Conservation (phyloP, 2,329 filamentous ascomycete species). For the Pseudopithomyces chartarum region DNA sequence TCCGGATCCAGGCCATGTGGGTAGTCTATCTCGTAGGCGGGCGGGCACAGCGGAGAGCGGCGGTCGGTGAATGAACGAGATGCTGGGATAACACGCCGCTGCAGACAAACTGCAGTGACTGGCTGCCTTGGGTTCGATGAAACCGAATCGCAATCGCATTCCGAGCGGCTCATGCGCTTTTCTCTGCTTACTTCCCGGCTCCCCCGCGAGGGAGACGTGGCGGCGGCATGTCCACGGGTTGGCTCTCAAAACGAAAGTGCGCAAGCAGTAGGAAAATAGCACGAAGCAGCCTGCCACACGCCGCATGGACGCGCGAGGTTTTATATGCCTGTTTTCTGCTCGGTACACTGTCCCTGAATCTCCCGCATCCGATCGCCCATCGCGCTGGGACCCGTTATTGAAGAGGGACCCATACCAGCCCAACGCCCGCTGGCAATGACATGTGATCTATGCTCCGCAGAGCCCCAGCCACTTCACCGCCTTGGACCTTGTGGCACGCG, state of each 20-base stretch:
- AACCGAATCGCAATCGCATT: not conserved
- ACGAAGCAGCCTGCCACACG: not conserved
- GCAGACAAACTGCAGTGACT: no score
- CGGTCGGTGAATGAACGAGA: not conserved
- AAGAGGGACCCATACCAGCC: slow-evolving; percentile 1
- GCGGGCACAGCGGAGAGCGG: not conserved
- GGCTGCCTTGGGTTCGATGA: not conserved
- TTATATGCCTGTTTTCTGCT: not conserved
- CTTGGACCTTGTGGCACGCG: not conserved
- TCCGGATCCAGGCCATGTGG: not conserved
- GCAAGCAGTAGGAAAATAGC: not conserved
- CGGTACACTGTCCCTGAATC: slow-evolving; percentile 2
- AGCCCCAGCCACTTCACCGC: slow-evolving; percentile 6
- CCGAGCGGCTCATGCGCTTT: no score
- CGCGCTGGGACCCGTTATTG: slow-evolving; percentile 1
- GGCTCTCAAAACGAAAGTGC: not conserved
- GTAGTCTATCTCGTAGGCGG: not conserved
- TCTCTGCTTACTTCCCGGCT: no score
- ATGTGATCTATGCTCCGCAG: slow-evolving; percentile 3
- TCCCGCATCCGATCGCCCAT: slow-evolving; percentile 3
- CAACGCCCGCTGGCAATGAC: not conserved
- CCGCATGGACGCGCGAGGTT: not conserved
- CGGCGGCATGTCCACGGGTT: no score
- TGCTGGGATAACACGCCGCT: not conserved
- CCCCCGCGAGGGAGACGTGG: no score